Percentiles rank a stretch among this genome's conserved stretches.
Conservation (phyloP, 441 rosid genomes). For the Euphorbia celastroides region DNA sequence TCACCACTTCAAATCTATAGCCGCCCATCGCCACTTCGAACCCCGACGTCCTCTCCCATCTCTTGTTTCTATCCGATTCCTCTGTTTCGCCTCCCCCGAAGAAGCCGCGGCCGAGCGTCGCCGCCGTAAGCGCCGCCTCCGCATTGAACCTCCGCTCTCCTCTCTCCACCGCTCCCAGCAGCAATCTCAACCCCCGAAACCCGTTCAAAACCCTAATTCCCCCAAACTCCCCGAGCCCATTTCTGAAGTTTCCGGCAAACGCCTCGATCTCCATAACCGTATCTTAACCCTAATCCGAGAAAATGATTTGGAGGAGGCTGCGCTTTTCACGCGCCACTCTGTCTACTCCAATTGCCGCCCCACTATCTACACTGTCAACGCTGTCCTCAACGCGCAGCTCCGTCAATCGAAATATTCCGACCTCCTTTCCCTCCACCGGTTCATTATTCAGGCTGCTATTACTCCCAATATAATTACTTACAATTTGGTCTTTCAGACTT, state of each 20-base stretch:
- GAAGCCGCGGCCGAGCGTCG: slow-evolving; percentile 95
- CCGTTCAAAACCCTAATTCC: slow-evolving; percentile 69
- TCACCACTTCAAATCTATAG: slow-evolving; percentile 38
- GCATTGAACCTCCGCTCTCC: slow-evolving; percentile 74
- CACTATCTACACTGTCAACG: slow-evolving; percentile 75
- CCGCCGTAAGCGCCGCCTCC: slow-evolving; percentile 77
- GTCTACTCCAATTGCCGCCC: slow-evolving; percentile 90
- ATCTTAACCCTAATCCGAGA: slow-evolving; percentile 64
- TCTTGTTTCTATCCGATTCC: slow-evolving; percentile 34
- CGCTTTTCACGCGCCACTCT: slow-evolving; percentile 85
- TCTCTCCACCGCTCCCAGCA: slow-evolving; percentile 53
- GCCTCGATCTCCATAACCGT: slow-evolving; percentile 75
- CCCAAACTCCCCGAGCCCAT: slow-evolving; percentile 77
- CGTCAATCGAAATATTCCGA: slow-evolving; percentile 71
- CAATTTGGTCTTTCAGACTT: slow-evolving; percentile 72
- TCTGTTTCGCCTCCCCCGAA: slow-evolving; percentile 79
- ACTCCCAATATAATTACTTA: slow-evolving; percentile 74
- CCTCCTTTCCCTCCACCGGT: slow-evolving; percentile 65
- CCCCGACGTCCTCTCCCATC: slow-evolving; percentile 20
- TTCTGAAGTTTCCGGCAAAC: slow-evolving; percentile 63
- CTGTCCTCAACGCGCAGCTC: slow-evolving; percentile 74
- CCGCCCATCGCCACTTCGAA: slow-evolving; percentile 20
- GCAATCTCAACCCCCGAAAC: slow-evolving; percentile 37
- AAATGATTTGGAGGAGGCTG: slow-evolving; percentile 85
- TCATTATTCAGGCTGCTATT: slow-evolving; percentile 71